Evolutionary conservation across 176 grass and related monocot genomes (phyloP).

Genomic region (Triticum aestivum): DNA sequence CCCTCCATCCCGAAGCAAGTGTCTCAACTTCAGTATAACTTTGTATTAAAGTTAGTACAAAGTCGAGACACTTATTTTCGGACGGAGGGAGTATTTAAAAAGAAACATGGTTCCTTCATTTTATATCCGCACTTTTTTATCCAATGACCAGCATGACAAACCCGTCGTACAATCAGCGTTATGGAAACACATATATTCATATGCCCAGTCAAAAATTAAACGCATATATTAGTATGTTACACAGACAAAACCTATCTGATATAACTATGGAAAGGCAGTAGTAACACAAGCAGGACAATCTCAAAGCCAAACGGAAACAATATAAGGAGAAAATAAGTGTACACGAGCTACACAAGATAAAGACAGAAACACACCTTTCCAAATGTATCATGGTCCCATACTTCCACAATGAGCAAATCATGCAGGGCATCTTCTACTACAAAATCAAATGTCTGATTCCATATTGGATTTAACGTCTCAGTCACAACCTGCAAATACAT

Average conservation of each 20-base stretch:
- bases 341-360: neutral
- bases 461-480: constrained; percentile 83
- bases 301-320: neutral
- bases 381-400: constrained; percentile 98
- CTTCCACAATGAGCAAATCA: constrained; percentile 98
- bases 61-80: too few relatives aligned
- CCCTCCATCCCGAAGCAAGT: too few relatives aligned
- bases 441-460: constrained; percentile 97
- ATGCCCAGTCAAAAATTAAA: neutral
- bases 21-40: too few relatives aligned
- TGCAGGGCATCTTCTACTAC: constrained; percentile 96
- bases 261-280: neutral
- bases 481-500: constrained; percentile 77
- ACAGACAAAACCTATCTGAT: neutral
- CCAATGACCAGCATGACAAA: neutral
- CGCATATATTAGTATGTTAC: neutral
- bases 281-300: constrained; percentile 14
- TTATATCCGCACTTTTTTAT: neutral
- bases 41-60: too few relatives aligned
- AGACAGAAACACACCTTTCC: constrained; percentile 57
- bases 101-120: neutral
- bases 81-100: neutral
- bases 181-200: neutral
- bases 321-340: neutral
- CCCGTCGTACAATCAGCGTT: neutral